Evolutionary conservation across 108 stramenopile species (phyloP).

Genomic region (Pseudonitzschia delicatissima): DNA sequence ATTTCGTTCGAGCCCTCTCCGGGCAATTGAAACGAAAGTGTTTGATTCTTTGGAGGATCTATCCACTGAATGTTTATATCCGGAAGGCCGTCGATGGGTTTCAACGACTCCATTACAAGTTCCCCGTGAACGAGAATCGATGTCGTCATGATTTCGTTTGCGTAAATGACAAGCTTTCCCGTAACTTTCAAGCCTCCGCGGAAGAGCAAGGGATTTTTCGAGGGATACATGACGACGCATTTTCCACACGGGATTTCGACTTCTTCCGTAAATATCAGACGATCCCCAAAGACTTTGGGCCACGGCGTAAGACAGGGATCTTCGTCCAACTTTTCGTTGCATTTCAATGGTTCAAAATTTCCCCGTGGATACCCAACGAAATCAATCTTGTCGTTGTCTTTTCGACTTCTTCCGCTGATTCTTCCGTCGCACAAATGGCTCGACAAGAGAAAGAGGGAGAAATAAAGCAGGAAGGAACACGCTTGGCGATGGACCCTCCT

Average conservation of each 20-base stretch:
- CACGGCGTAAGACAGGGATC: constrained; percentile 16
- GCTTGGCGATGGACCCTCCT: neutral
- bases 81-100: constrained; percentile 35
- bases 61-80: constrained; percentile 49
- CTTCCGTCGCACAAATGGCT: neutral
- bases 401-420: neutral
- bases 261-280: neutral
- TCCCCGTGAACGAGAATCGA: constrained; percentile 69
- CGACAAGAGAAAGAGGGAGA: neutral
- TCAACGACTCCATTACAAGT: constrained; percentile 46
- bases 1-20: constrained; percentile 3
- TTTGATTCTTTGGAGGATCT: constrained; percentile 21
- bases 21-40: constrained; percentile 36
- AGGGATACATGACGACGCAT: constrained; percentile 27
- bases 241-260: constrained; percentile 37
- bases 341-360: constrained; percentile 2
- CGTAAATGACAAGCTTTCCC: constrained; percentile 53
- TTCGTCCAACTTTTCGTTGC: constrained; percentile 15
- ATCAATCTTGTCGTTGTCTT: neutral
- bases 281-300: constrained; percentile 12
- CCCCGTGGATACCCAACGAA: neutral
- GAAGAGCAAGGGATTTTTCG: neutral
- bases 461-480: neutral
- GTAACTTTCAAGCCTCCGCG: constrained; percentile 42
- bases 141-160: constrained; percentile 48